Evolutionary conservation across 768 basidiomycete species (phyloP).

Genomic region (Clathrus columnatus): DNA sequence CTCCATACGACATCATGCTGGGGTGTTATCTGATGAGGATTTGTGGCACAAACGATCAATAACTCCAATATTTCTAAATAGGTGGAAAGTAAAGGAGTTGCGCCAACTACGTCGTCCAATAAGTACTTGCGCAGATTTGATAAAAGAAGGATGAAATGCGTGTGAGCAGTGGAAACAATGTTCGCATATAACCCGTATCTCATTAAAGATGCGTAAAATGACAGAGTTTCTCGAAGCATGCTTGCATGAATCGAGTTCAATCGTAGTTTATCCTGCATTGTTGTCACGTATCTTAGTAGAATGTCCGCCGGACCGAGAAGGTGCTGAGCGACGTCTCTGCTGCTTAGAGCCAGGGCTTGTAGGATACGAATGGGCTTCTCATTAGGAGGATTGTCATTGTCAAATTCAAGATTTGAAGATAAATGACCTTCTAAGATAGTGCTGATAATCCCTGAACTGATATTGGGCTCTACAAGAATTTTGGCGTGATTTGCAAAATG

Average conservation of each 20-base stretch:
- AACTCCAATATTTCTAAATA: conserved; percentile 42
- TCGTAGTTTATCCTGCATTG: conserved; percentile 28
- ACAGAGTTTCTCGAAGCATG: conserved; percentile 48
- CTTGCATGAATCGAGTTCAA: not conserved
- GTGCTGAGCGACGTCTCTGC: conserved; percentile 32
- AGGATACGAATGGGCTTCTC: not conserved
- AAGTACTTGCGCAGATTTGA: conserved; percentile 32
- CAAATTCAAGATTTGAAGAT: not conserved
- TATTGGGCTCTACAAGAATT: not conserved
- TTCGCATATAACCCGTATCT: conserved; percentile 73
- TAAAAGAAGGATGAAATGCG: conserved; percentile 45
- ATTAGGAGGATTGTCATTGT: not conserved
- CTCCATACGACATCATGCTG: conserved; percentile 87
- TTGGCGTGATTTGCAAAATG: conserved; percentile 4
- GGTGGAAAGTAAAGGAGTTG: conserved; percentile 19
- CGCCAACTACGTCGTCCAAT: conserved; percentile 26
- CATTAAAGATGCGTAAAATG: conserved; percentile 56
- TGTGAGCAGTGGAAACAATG: conserved; percentile 52
- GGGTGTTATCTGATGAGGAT: conserved; percentile 84
- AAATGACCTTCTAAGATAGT: conserved; percentile 2
- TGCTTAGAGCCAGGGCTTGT: not conserved
- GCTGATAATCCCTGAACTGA: not conserved
- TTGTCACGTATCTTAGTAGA: conserved; percentile 62
- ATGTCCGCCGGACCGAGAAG: conserved; percentile 52
- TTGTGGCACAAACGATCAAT: conserved; percentile 80